Evolutionary conservation across 108 stramenopile species (phyloP), one percentile per base, ranked within the genome.

Genomic region (Pseudonitzschia pungens): DNA sequence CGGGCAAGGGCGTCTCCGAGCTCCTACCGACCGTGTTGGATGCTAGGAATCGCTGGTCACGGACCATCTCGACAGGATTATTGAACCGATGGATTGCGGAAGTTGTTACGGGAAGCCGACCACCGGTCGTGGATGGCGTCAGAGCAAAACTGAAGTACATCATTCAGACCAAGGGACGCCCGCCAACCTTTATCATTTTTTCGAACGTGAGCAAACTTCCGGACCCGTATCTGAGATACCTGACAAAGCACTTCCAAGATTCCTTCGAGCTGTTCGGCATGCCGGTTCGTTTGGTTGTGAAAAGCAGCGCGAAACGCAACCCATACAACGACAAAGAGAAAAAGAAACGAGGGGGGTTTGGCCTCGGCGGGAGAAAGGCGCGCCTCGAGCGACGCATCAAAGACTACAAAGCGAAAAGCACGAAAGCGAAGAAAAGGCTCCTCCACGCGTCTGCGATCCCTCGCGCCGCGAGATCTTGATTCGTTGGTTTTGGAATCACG

Each of bases 121-220:
- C 92, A 44, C 92, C 92, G 11, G 60, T 77, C 33, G 78, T 83
- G 33, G 60, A 80, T 10, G 78, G 78, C 2, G 42, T 72, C 14
- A 65, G 84, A 58, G 76, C 79, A 36, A 76, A 84, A 28, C 89
- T 96, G 54, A 93, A 93, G 69, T 96, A 93, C 67, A 87, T 96
- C 27, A 82, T 92, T 53, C 92, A 93, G 71, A 90, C 91, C 22
- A 93, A 93, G 60, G 91, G 88, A 41, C 82, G 95, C 40, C 95
- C 95, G 15, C 95, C 95, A 40, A 96, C 92, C n/a, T 93, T 92
- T 72, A 76, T 93, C 29, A 70, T 96, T 18, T 96, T 92, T 71
- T 86, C 86, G 64, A 96, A 96, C 71, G 81, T 85, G 5, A 75
- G 63, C 43, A 78, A 81, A 50, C 77, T 92, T 11, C 89, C 91